Evolutionary conservation across 1,139 yeast genomes (phyloP), one percentile per base, ranked within the genome.

Genomic region (Nadsonia commutata): DNA sequence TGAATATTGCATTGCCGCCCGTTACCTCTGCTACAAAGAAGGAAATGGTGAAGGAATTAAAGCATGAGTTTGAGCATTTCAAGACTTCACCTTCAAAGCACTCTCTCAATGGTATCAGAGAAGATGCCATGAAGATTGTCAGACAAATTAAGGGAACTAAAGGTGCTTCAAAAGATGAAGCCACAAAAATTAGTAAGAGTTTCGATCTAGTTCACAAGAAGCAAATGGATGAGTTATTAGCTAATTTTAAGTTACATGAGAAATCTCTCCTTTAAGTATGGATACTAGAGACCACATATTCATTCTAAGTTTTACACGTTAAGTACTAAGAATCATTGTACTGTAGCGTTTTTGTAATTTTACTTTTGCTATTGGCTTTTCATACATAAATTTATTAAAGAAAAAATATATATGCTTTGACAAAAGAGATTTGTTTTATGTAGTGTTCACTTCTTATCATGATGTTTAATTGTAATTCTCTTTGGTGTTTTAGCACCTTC

Each of bases 1-100:
- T 88, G 55, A 78, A 76, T 51, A 78, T 85, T 9, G 76, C 85
- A 1, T 66, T 85, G 47, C 94, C 94, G 27, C 79, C 85, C 19
- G 70, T 78, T 22, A 79, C 88, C 7, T 71, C 79, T 2, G 94
- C 82, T 47, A 66, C 79, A 20, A 78, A 81, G 55, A 64, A 70
- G 45, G 76, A 71, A 43, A 67, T 70, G 48, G 71, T 70, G 13
- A 80, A 78, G 56, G 68, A 82, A 21, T 41, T 55, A 52, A 60
- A 85, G 57, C 71, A 68, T 18, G 68, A 71, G 4, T 76, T 67
- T 52, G 95, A 85, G 52, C 72, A 70, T 46, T 77, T 69, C 62
- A 78, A 76, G 49, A 74, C 44, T 20, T 27, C 33, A 13, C 33
- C 33, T 9, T 27, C 33, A 4, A 27, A 27, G 33, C 33, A 27